phyloP scores from a whole-genome alignment of 306 rosid species.

The Malus asiatica region DNA sequence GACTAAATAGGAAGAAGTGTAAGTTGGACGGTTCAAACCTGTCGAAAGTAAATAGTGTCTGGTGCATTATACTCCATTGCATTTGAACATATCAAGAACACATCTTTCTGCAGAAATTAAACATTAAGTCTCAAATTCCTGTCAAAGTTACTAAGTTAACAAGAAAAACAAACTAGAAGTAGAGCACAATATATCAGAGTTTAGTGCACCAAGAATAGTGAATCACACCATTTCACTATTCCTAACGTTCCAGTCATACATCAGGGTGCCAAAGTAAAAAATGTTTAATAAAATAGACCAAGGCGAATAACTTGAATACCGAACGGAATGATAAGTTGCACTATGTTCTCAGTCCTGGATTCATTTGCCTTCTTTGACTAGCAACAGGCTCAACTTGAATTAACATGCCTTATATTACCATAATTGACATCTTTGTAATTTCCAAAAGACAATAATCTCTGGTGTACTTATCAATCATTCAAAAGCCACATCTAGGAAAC shows the following conservation, averaged over 20 bases:
- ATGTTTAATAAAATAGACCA: background rate
- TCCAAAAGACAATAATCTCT: background rate
- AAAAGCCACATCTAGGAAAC: background rate
- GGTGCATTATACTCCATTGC: conserved; percentile 84
- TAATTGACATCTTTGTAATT: background rate
- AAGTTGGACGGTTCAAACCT: conserved; percentile 45
- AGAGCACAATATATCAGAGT: background rate
- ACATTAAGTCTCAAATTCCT: conserved; percentile 16
- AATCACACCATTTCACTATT: background rate
- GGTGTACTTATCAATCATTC: background rate
- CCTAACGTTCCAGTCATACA: background rate
- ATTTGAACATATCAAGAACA: conserved; percentile 78
- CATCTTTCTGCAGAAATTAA: conserved; percentile 67
- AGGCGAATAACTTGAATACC: background rate
- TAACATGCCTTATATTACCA: background rate
- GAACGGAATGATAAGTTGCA: background rate
- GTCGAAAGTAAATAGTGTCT: conserved; percentile 77
- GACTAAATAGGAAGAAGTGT: background rate
- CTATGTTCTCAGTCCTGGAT: background rate
- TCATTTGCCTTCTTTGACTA: background rate
- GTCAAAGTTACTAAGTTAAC: background rate
- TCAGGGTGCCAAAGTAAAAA: background rate
- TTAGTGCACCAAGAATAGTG: background rate
- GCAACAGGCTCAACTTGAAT: background rate
- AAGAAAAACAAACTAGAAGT: background rate